These are phyloP conservation scores for Eleusine coracana DNA, from an alignment of 176 grass and related monocot genomes.

Conservation along the genomic window DNA sequence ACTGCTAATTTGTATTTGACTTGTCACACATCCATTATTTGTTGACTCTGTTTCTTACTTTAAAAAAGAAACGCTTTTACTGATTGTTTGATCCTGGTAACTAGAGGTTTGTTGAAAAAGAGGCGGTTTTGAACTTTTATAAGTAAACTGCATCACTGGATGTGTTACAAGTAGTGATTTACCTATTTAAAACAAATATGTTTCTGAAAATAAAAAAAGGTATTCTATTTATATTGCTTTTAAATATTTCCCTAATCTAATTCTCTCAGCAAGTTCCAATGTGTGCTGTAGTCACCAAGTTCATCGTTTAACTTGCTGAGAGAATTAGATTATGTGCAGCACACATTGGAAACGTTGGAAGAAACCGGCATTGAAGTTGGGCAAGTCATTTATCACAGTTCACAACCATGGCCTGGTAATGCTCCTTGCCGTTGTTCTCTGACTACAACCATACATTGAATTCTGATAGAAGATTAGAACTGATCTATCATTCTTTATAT, in stretches of 20 bases:
- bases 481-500: constrained; percentile 5
- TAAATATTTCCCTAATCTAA: not conserved
- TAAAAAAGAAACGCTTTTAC: not conserved
- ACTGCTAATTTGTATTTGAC: too few relatives aligned
- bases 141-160: not conserved
- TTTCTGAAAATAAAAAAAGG: not conserved
- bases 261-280: not conserved
- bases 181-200: not conserved
- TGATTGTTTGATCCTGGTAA: not conserved
- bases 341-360: constrained; percentile 96
- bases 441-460: not conserved
- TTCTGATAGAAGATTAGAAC: not conserved
- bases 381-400: constrained; percentile 92
- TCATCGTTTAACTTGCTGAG: too few relatives aligned
- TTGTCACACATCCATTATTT: not conserved
- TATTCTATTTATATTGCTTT: not conserved
- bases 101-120: not conserved
- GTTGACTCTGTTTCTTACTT: not conserved
- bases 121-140: not conserved
- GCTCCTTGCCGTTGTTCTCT: constrained; percentile 25
- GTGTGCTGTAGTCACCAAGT: not conserved
- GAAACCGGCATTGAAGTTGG: constrained; percentile 91
- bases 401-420: constrained; percentile 97
- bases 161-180: not conserved
- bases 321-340: too few relatives aligned